Conservation (phyloP, 2,329 filamentous ascomycete genomes). For the Trichoderma oligosporum region DNA sequence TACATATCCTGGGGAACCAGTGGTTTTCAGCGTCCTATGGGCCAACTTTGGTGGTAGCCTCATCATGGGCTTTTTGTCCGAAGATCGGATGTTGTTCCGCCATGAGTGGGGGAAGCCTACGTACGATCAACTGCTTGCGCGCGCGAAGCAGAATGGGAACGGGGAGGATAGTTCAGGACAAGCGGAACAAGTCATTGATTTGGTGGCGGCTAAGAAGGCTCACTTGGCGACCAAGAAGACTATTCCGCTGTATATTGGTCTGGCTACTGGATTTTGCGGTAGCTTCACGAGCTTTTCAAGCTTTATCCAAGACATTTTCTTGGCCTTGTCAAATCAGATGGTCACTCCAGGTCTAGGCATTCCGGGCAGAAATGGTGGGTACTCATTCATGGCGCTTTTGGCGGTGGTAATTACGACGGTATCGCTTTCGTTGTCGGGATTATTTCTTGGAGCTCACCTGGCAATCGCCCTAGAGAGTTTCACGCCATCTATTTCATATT, state of each 20-base stretch:
- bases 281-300: slow-evolving; percentile 87
- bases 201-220: slow-evolving; percentile 50
- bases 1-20: slow-evolving; percentile 70
- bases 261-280: slow-evolving; percentile 83
- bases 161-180: slow-evolving; percentile 30
- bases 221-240: slow-evolving; percentile 72
- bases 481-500: slow-evolving; percentile 59
- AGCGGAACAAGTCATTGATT: slow-evolving; percentile 29
- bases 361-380: slow-evolving; percentile 61
- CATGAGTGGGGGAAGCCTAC: slow-evolving; percentile 56
- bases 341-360: slow-evolving; percentile 37
- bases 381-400: slow-evolving; percentile 77
- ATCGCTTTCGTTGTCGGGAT: slow-evolving; percentile 63
- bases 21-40: slow-evolving; percentile 75
- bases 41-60: slow-evolving; percentile 80
- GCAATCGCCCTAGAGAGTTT: slow-evolving; percentile 58
- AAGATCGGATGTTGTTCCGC: slow-evolving; percentile 73
- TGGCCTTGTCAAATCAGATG: slow-evolving; percentile 73
- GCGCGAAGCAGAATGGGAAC: slow-evolving; percentile 27
- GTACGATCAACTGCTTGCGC: slow-evolving; percentile 37
- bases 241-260: slow-evolving; percentile 80
- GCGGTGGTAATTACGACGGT: slow-evolving; percentile 72
- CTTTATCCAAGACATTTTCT: slow-evolving; percentile 76
- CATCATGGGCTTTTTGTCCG: slow-evolving; percentile 78
- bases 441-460: slow-evolving; percentile 71